These are phyloP conservation scores for Daldinia grandis DNA, from an alignment of 495 filamentous ascomycete genomes.

Conservation along the genomic window DNA sequence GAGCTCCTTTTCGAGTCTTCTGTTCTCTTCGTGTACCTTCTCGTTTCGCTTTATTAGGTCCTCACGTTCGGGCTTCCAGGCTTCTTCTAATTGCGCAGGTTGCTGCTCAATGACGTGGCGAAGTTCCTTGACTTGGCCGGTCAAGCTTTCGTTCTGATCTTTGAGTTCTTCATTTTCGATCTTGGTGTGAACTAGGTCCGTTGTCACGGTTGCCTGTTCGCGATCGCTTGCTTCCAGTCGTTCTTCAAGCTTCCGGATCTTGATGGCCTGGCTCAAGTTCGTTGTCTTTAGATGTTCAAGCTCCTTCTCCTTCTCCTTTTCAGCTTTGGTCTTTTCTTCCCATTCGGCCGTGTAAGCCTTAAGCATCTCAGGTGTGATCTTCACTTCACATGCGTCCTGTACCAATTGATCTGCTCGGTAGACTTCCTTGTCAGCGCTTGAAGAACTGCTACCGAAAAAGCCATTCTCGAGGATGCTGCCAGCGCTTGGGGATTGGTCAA, in stretches of 20 bases:
- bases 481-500: conserved; percentile 88
- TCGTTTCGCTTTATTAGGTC: conserved; percentile 90
- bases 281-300: conserved; percentile 76
- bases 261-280: conserved; percentile 68
- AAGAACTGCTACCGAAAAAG: conserved; percentile 91
- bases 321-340: conserved; percentile 82
- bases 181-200: conserved; percentile 87
- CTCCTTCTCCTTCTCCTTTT: conserved; percentile 84
- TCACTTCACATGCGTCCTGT: conserved; percentile 90
- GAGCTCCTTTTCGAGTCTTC: conserved; percentile 86
- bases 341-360: conserved; percentile 85
- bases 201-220: conserved; percentile 92
- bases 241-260: conserved; percentile 85
- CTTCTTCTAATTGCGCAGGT: conserved; percentile 84
- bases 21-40: conserved; percentile 95
- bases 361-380: conserved; percentile 81
- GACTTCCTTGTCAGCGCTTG: conserved; percentile 87
- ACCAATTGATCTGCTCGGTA: conserved; percentile 95
- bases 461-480: conserved; percentile 91
- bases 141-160: conserved; percentile 87
- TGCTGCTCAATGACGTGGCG: conserved; percentile 87
- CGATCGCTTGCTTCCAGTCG: conserved; percentile 86
- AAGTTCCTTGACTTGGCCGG: conserved; percentile 82
- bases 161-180: conserved; percentile 90
- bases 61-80: conserved; percentile 86